Percentiles rank a stretch among this genome's conserved stretches.
Conservation (phyloP, 768 basidiomycete species). For the Suillus americanus region DNA sequence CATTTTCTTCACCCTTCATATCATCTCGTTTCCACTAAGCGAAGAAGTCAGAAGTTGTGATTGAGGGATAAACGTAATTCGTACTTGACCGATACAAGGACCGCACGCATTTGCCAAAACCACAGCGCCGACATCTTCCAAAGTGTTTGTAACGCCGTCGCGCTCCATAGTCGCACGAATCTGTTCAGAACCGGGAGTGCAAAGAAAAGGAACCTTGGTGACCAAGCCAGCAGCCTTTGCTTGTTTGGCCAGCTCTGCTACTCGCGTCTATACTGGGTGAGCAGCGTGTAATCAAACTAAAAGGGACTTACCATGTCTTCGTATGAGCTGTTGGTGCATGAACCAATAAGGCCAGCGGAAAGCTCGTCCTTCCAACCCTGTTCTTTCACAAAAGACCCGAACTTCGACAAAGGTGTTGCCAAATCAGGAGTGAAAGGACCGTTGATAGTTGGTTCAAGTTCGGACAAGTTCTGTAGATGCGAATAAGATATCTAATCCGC, state of each 20-base stretch:
- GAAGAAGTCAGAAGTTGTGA: slow-evolving; percentile 10
- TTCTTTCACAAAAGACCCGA: slow-evolving; percentile 73
- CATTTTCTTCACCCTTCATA: slow-evolving; percentile 87
- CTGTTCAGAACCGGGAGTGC: slow-evolving; percentile 91
- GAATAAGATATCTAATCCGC: slow-evolving; percentile 3
- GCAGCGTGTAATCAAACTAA: neutral
- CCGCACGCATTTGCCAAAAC: slow-evolving; percentile 98
- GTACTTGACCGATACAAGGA: slow-evolving; percentile 94
- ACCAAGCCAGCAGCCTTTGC: slow-evolving; percentile 82
- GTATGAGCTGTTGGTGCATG: slow-evolving; percentile 99
- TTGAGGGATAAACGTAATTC: slow-evolving; percentile 13
- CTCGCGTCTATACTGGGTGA: slow-evolving; percentile 64
- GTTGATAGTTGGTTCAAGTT: slow-evolving; percentile 89
- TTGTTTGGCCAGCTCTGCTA: slow-evolving; percentile 88
- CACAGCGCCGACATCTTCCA: slow-evolving; percentile 89
- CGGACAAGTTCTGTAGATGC: slow-evolving; percentile 69
- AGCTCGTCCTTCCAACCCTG: slow-evolving; percentile 95
- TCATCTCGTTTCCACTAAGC: slow-evolving; percentile 89
- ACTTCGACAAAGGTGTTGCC: slow-evolving; percentile 90
- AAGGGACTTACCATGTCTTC: slow-evolving; percentile 75
- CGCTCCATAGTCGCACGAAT: slow-evolving; percentile 98
- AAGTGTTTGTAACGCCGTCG: slow-evolving; percentile 77
- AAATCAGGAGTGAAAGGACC: slow-evolving; percentile 98
- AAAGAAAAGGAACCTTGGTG: slow-evolving; percentile 83
- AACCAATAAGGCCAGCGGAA: slow-evolving; percentile 90